These are phyloP conservation scores for Fragosphaeria purpurea DNA, from an alignment of 2,329 filamentous ascomycete genomes.

Conservation along the genomic window DNA sequence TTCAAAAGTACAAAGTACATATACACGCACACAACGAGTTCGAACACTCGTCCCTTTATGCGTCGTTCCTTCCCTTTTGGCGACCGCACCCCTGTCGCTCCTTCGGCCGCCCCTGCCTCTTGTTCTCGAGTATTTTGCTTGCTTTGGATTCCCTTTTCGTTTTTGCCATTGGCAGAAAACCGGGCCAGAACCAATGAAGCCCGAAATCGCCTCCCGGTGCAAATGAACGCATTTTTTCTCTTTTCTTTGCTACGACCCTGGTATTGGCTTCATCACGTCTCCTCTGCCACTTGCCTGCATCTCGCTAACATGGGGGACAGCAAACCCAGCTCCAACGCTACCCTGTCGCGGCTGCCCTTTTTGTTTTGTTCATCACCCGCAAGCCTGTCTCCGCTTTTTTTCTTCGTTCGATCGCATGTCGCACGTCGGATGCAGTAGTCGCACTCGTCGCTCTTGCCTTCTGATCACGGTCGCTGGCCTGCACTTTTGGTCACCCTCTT, in stretches of 20 bases:
- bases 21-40: too few relatives aligned
- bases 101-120: too few relatives aligned
- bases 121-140: too few relatives aligned
- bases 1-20: too few relatives aligned
- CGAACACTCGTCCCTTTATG: conserved; percentile 7
- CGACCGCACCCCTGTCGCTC: too few relatives aligned
- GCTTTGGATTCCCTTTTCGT: too few relatives aligned
- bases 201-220: too few relatives aligned
- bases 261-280: too few relatives aligned
- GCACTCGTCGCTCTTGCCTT: not conserved
- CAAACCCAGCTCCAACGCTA: conserved; percentile 6
- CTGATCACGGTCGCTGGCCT: too few relatives aligned
- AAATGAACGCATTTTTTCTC: too few relatives aligned
- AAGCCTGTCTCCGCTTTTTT: conserved; percentile 5
- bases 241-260: too few relatives aligned
- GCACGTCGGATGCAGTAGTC: not conserved
- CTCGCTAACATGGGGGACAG: conserved; percentile 13
- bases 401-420: not conserved
- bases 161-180: not conserved
- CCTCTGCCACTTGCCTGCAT: too few relatives aligned
- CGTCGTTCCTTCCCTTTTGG: not conserved
- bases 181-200: not conserved
- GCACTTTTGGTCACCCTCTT: not conserved
- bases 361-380: conserved; percentile 9
- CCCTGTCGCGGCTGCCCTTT: conserved; percentile 2